These are phyloP conservation scores for Prunella vulgaris DNA, from an alignment of 257 asterid species.

Conservation along the genomic window DNA sequence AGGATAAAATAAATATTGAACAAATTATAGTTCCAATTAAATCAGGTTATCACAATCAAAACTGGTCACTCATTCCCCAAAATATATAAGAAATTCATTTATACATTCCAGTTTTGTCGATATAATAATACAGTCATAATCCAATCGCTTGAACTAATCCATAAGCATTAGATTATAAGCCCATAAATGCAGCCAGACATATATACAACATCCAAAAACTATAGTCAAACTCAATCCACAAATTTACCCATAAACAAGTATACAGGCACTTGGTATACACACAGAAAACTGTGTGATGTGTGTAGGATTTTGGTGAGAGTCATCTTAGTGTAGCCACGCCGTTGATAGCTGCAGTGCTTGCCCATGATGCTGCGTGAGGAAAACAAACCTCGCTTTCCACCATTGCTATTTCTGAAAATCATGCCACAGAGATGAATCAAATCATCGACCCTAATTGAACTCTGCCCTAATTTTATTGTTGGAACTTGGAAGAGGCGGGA, in stretches of 20 bases:
- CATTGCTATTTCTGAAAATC: conserved; percentile 9
- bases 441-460: background rate
- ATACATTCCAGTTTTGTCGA: background rate
- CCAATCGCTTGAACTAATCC: background rate
- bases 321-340: background rate
- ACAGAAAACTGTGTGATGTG: background rate
- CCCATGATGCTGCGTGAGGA: background rate
- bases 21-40: background rate
- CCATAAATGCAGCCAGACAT: conserved; percentile 17
- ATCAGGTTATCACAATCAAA: background rate
- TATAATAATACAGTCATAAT: background rate
- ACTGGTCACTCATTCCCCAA: background rate
- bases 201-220: background rate
- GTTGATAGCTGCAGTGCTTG: background rate
- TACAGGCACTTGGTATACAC: background rate
- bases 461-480: background rate
- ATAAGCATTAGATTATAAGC: conserved; percentile 13
- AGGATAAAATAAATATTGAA: background rate
- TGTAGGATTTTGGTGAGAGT: background rate
- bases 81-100: background rate
- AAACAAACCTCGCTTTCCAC: background rate
- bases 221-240: conserved; percentile 8
- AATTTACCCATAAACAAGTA: background rate
- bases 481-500: background rate
- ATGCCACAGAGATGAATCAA: background rate